These are phyloP conservation scores for Immersiporthe knoxdaviesiana DNA, from an alignment of 2,329 filamentous ascomycete genomes.

Conservation along the genomic window DNA sequence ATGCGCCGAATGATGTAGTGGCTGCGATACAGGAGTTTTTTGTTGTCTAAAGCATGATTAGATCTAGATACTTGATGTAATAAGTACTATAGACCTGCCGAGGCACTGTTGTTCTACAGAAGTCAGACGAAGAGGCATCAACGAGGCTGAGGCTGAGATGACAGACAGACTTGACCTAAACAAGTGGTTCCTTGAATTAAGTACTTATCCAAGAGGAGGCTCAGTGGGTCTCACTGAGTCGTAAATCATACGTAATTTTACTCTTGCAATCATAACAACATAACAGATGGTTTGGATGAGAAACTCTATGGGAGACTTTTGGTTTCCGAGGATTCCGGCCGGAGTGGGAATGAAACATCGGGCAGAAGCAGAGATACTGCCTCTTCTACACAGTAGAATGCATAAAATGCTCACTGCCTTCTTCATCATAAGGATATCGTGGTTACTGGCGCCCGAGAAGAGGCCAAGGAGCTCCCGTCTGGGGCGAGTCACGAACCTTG, in stretches of 20 bases:
- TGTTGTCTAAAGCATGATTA: neutral
- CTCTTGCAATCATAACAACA: too few relatives aligned
- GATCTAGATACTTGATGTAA: too few relatives aligned
- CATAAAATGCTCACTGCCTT: neutral
- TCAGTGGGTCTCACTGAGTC: too few relatives aligned
- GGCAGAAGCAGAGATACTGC: neutral
- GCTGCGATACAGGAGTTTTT: constrained; percentile 45
- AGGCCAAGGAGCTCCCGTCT: neutral
- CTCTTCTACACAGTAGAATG: neutral
- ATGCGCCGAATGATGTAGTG: constrained; percentile 51
- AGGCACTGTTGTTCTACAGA: too few relatives aligned
- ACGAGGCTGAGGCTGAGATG: too few relatives aligned
- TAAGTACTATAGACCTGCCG: too few relatives aligned
- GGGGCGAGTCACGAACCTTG: neutral
- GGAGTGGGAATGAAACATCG: neutral
- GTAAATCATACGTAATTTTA: too few relatives aligned
- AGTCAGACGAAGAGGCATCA: too few relatives aligned
- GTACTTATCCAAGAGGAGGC: neutral
- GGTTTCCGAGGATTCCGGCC: neutral
- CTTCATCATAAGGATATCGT: too few relatives aligned
- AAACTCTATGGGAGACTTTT: neutral
- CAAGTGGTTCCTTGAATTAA: neutral
- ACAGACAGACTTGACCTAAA: too few relatives aligned
- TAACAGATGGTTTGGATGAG: too few relatives aligned
- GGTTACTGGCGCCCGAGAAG: neutral